These are phyloP conservation scores for Rubus parviflorus DNA, from an alignment of 306 rosid genomes.

Conservation along the genomic window DNA sequence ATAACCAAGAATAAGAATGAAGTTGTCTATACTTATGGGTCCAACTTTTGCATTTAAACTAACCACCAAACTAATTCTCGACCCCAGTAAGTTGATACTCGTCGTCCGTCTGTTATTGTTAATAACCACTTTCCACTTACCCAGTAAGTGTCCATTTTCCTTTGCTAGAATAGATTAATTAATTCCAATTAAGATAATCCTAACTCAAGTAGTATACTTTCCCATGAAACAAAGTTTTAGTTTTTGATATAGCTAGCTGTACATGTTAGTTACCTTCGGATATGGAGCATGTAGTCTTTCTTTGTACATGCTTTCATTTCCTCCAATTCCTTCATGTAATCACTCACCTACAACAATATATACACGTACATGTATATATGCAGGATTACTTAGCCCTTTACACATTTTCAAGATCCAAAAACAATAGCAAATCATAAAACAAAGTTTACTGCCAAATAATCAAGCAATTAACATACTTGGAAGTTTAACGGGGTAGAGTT, in stretches of 20 bases:
- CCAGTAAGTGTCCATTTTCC: background rate
- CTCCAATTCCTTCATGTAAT: constrained; percentile 17
- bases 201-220: background rate
- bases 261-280: constrained; percentile 11
- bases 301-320: constrained; percentile 16
- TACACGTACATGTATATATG: background rate
- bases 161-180: background rate
- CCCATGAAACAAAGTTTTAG: background rate
- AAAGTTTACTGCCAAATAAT: background rate
- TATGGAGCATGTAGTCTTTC: constrained; percentile 14
- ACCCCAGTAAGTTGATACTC: background rate
- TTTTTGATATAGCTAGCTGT: background rate
- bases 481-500: constrained; percentile 28
- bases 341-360: constrained; percentile 13
- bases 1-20: background rate
- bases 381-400: background rate
- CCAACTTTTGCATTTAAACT: background rate
- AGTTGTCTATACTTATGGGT: too few relatives aligned
- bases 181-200: background rate
- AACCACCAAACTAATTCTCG: background rate
- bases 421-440: background rate
- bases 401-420: background rate
- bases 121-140: too few relatives aligned
- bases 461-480: constrained; percentile 27
- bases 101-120: background rate